Conservation (phyloP, 2,329 filamentous ascomycete species). For the Aspergillus fischeri region DNA sequence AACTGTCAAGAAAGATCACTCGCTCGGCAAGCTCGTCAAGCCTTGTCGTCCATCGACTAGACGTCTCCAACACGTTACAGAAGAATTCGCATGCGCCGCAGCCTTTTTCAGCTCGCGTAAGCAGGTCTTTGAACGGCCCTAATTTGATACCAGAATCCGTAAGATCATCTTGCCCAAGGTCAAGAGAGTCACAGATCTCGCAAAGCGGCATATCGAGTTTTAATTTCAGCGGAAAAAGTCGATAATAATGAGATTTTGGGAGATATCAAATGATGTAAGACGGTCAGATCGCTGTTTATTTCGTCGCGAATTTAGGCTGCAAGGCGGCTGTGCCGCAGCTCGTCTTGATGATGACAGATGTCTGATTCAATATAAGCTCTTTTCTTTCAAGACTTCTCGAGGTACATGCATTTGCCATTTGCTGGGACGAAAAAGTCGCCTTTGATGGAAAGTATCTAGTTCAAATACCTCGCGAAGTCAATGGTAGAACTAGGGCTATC, state of each 20-base stretch:
- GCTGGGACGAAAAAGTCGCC: not conserved
- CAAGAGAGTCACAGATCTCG: not conserved
- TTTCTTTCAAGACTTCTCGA: not conserved
- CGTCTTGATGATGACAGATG: not conserved
- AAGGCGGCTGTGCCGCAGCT: not conserved
- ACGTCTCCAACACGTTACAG: not conserved
- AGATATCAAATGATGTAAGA: not conserved
- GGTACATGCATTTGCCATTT: not conserved
- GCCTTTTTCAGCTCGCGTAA: not conserved
- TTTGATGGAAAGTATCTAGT: not conserved
- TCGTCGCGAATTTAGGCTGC: not conserved
- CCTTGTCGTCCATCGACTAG: not conserved
- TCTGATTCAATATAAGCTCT: not conserved
- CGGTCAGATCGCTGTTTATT: not conserved
- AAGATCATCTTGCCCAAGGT: not conserved
- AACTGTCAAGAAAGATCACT: not conserved
- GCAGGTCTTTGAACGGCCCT: not conserved
- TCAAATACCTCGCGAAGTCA: not conserved
- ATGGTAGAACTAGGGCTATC: not conserved
- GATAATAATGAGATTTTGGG: not conserved
- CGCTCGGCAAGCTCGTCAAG: not conserved
- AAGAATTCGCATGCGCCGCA: not conserved
- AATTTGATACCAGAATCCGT: not conserved
- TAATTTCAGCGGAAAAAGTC: not conserved
- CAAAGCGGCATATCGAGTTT: not conserved